These are phyloP conservation scores for Pharus latifolius DNA, from an alignment of 176 grass and related monocot species.

Conservation along the genomic window DNA sequence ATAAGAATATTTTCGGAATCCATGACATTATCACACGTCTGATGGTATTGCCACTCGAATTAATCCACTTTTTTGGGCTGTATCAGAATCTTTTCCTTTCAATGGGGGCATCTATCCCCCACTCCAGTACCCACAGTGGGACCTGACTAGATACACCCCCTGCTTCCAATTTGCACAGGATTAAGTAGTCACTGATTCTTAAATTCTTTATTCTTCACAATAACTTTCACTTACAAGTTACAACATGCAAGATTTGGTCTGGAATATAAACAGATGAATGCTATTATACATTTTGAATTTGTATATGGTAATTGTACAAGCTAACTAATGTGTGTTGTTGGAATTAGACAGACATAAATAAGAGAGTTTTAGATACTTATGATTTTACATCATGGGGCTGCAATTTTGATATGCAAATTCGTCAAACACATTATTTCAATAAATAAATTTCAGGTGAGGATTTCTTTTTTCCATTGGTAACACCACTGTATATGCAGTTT, in stretches of 20 bases:
- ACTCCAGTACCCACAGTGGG: background rate
- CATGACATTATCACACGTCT: no score
- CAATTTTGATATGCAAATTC: no score
- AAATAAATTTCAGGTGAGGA: background rate
- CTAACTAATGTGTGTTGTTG: no score
- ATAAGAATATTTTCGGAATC: no score
- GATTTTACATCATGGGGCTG: no score
- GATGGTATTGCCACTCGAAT: conserved; percentile 6
- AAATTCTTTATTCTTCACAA: background rate
- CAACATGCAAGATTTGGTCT: background rate
- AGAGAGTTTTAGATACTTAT: no score
- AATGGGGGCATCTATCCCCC: background rate
- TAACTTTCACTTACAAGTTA: background rate
- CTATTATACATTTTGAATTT: no score
- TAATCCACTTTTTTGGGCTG: background rate
- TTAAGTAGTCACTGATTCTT: background rate
- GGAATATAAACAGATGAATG: no score
- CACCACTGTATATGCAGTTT: background rate
- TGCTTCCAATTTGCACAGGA: background rate
- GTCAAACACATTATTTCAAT: no score
- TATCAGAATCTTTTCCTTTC: conserved; percentile 9
- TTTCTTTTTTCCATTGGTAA: background rate
- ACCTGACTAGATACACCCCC: conserved; percentile 10
- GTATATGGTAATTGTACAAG: no score
- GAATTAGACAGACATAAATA: no score